Evolutionary conservation across 371 early-diverging fungal genomes (phyloP), one percentile per base, ranked within the genome.

Genomic region (Mucor indicus): DNA sequence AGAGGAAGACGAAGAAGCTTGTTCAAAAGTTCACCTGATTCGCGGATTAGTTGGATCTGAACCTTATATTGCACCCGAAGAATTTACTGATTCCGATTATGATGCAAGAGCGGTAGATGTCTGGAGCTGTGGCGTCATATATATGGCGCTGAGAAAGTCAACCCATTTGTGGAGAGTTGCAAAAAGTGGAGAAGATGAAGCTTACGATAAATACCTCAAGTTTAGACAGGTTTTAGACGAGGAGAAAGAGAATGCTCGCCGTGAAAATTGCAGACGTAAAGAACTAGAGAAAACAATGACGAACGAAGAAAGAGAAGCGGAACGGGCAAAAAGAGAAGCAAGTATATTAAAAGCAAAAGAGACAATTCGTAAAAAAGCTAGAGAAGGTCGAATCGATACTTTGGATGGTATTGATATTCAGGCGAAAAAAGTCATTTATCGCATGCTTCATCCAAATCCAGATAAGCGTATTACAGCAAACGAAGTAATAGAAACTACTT

Each of bases 391-490:
- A 17, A 61, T 63, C 17, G 73, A 75, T 48, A 55, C 67, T 7
- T 36, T 79, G 15, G 77, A 77, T 30, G 67, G 70, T 2, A 54
- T 79, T 19, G 75, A 77, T 36, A 56, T 64, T 17, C 67, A 61
- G 16, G 63, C 75, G 3, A 74, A 69, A 38, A 59, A 62, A 3
- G 50, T 80, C 7, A 57, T 79, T 16, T 83, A 81, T 55, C 54
- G 72, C 20, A 81, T 87, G 54, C 57, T 87, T 39, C 81, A 86
- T 38, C 84, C 85, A 19, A 63, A 80, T 30, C 83, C 83, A 1
- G 39, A 55, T 2, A 80, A 71, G 38, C 77, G 87, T 16, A 72
- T 83, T 16, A 63, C 69, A 11, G 66, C 79, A 20, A 33, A 47
- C 17, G 72, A 77, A 38, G 53, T 84, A 3, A 22, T 81, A 38